A percentile compares a stretch with the other conserved stretches of the same genome.
Evolutionary conservation across 1,284 basidiomycete genomes (phyloP).

Genomic region (Erythrobasidium hasegawianum): DNA sequence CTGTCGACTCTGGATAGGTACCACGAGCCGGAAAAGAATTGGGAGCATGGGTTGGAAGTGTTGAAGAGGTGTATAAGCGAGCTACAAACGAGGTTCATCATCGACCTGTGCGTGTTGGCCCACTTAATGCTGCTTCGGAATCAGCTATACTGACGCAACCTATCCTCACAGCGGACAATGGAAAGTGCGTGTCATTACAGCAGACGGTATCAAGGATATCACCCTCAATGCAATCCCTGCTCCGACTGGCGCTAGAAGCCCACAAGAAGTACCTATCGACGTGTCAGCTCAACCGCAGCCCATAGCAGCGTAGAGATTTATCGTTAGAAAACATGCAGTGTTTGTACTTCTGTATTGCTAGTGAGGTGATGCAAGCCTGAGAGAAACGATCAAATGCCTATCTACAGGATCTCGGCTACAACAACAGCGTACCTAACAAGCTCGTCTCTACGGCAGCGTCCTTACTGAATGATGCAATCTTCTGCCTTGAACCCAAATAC

Average conservation of each 20-base stretch:
- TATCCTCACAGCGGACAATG: slow-evolving; percentile 20
- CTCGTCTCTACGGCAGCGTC: neutral
- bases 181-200: slow-evolving; percentile 33
- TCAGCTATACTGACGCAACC: neutral
- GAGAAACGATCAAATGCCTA: no score
- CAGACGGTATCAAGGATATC: slow-evolving; percentile 25
- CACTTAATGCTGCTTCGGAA: neutral
- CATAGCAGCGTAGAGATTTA: neutral
- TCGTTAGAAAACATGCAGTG: no score
- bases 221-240: slow-evolving; percentile 29
- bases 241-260: slow-evolving; percentile 17
- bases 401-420: no score
- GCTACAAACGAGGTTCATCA: slow-evolving; percentile 76
- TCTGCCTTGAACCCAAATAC: slow-evolving; percentile 44
- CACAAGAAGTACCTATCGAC: slow-evolving; percentile 28
- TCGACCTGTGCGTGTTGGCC: slow-evolving; percentile 58
- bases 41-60: slow-evolving; percentile 80
- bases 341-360: no score
- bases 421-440: no score
- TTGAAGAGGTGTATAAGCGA: slow-evolving; percentile 83
- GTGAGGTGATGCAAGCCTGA: no score
- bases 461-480: slow-evolving; percentile 39
- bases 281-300: slow-evolving; percentile 6
- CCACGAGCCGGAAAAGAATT: slow-evolving; percentile 72
- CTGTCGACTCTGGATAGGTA: slow-evolving; percentile 87